Base-by-base conservation (phyloP, 768 basidiomycete species). In the Suillus clintonianus region DNA sequence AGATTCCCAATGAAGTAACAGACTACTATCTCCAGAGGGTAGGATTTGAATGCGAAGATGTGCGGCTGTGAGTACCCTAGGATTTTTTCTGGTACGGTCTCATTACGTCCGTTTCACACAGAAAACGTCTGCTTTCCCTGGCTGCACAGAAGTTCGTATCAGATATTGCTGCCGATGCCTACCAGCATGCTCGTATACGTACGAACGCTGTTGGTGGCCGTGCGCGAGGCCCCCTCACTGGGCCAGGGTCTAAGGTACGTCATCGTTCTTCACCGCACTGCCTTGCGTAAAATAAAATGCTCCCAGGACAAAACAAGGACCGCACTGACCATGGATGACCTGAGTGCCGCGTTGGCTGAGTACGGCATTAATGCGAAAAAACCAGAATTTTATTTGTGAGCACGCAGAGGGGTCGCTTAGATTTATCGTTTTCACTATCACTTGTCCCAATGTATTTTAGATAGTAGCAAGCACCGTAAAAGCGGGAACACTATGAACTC, bases 131-230 rank as follows among this genome's bases (percentile, higher is more conserved):
- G 19, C 82, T 99, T 30, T 95, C 97, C 0, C 84, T 99, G 14
- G 96, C 97, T 3, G 95, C 97, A 0, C 97, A 99, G 73, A 98
- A 99, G 72, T 99, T 99, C 73, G 90, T 99, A 50, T 93, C 95
- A 8, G 97, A 99, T 72, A 96, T 99, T 61, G 92, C 97, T 3
- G 87, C 92, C 2, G 97, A 99, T 75, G 95, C 97, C 11, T 99
- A 94, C 78, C 95, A 98, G 72, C 97, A 98, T 77, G 97, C 97
- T 9, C 92, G 97, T 36, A 93, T 99, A 70, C 88, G 97, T 42
- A 93, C 94, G 1, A 97, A 94, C 64, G 94, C 93, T 41, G 74
- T 89, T 6, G 86, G 89, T 34, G 90, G 92, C 42, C 84, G 92
- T 17, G 82, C 87, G 34, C 83, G 90, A 32, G 81, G 85, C 13